A percentile compares a stretch with the other conserved stretches of the same genome.
phyloP scores from a whole-genome alignment of 208 protist species.

The Crithidia acanthocephali region DNA sequence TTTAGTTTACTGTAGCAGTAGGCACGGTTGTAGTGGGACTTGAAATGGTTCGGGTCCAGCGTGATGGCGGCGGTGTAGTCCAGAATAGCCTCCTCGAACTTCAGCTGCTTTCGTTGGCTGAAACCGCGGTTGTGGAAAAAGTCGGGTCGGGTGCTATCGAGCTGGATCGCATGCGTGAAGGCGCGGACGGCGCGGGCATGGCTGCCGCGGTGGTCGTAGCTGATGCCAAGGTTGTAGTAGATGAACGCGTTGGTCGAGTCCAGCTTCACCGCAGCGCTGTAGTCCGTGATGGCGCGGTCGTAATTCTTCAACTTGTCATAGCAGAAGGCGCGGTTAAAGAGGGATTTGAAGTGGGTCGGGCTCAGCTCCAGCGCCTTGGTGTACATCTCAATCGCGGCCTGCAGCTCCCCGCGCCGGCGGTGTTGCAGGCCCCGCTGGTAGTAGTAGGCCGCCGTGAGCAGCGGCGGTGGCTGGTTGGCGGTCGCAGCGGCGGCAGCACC shows the following conservation, averaged over 20 bases:
- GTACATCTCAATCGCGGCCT: conserved; percentile 82
- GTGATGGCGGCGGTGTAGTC: conserved; percentile 82
- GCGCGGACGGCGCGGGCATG: conserved; percentile 57
- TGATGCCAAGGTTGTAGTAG: conserved; percentile 92
- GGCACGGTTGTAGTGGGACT: conserved; percentile 94
- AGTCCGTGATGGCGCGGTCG: conserved; percentile 74
- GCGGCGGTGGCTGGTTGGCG: neutral
- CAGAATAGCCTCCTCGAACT: conserved; percentile 67
- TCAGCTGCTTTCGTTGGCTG: conserved; percentile 60
- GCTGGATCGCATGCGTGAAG: conserved; percentile 75
- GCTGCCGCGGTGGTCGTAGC: conserved; percentile 67
- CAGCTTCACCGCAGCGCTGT: conserved; percentile 65
- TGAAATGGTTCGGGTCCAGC: conserved; percentile 87
- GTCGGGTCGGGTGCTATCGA: conserved; percentile 65
- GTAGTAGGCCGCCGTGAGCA: conserved; percentile 44
- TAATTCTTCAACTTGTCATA: conserved; percentile 72
- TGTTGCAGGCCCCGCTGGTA: conserved; percentile 77
- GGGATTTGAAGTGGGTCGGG: conserved; percentile 82
- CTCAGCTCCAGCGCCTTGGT: conserved; percentile 75
- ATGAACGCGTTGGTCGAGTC: conserved; percentile 84
- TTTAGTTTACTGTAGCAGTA: conserved; percentile 85
- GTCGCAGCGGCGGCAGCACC: neutral
- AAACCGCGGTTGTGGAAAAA: conserved; percentile 91
- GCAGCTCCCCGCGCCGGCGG: conserved; percentile 68
- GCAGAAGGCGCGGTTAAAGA: conserved; percentile 92